Evolutionary conservation across 2,329 filamentous ascomycete genomes (phyloP).

Genomic region (Gnomoniopsis sp.): DNA sequence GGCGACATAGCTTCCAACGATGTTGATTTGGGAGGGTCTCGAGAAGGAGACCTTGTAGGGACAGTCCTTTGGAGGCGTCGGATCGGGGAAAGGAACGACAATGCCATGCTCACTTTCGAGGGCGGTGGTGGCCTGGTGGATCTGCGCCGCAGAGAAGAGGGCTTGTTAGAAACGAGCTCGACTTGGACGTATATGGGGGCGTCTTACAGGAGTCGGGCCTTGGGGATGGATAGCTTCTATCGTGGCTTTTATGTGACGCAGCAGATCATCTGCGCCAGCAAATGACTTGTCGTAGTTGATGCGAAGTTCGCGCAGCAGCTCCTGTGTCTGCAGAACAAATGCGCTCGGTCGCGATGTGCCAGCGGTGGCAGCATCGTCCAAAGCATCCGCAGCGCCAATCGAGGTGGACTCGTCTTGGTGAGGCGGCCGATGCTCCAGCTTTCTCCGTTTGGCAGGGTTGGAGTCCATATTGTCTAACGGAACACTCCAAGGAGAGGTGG

Average conservation of each 20-base stretch:
- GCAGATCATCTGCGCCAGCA: conserved; percentile 43
- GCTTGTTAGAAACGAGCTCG: background rate
- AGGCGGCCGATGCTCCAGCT: conserved; percentile 26
- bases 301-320: conserved; percentile 53
- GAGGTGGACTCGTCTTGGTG: background rate
- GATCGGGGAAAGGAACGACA: conserved; percentile 80
- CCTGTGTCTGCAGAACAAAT: conserved; percentile 58
- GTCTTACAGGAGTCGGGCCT: conserved; percentile 47
- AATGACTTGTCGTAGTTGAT: conserved; percentile 50
- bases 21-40: conserved; percentile 75
- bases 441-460: conserved; percentile 31
- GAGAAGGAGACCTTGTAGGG: conserved; percentile 80
- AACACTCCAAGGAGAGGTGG: background rate
- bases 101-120: conserved; percentile 67
- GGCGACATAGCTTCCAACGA: conserved; percentile 82
- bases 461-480: conserved; percentile 26
- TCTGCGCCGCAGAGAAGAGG: conserved; percentile 40
- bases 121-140: conserved; percentile 63
- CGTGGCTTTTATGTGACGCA: conserved; percentile 50
- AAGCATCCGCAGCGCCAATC: conserved; percentile 16
- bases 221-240: conserved; percentile 51
- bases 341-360: conserved; percentile 41
- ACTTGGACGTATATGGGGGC: background rate
- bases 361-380: conserved; percentile 27
- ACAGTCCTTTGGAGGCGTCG: conserved; percentile 68